Base-by-base conservation (phyloP, 306 rosid species). In the Vicia villosa region DNA sequence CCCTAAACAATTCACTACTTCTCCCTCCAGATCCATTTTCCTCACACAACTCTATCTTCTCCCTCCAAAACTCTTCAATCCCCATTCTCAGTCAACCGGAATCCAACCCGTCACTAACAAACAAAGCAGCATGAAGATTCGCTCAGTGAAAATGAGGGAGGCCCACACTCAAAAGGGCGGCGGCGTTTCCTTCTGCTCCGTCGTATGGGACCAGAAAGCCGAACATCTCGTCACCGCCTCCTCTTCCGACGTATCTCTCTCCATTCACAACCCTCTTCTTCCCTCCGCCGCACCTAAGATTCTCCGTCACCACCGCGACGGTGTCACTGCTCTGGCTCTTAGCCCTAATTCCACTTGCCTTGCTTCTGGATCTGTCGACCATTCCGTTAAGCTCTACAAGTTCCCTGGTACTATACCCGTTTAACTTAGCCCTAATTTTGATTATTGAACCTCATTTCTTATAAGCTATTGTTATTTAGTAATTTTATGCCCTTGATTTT, bases 291-390 rank as follows among this genome's bases (percentile, higher is more conserved):
- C 91, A 8, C 97, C 99, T 2, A 87, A 72, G 66, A 77, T 80
- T 58, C 95, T 94, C 85, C 92, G 87, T 62, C 94, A 91, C 82
- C 99, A 94, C 72, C 96, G 91, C 17, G 97, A 94, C 26, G 97
- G 99, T 3, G 96, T 91, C 42, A 89, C 97, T 0, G 92, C 99
- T 37, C 63, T 95, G 74, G 92, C 97, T 40, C 87, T 95, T 70
- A 88, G 97, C 87, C 92, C 97, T 42, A 95, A 91, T 68, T 89
- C 96, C 68, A 91, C 96, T 12, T 94, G 97, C 69, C 97, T 94
- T 45, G 97, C 97, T 38, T 94, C 99, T 6, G 97, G 99, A 77
- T 94, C 96, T 47, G 66, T 91, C 5, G 99, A 94, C 65, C 97
- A 83, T 77, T 87, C 97, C 70, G 91, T 94, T 78, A 94, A 94